These are phyloP conservation scores for Cyberlindnera mississippiensis DNA, from an alignment of 805 yeast species.

Conservation along the genomic window DNA sequence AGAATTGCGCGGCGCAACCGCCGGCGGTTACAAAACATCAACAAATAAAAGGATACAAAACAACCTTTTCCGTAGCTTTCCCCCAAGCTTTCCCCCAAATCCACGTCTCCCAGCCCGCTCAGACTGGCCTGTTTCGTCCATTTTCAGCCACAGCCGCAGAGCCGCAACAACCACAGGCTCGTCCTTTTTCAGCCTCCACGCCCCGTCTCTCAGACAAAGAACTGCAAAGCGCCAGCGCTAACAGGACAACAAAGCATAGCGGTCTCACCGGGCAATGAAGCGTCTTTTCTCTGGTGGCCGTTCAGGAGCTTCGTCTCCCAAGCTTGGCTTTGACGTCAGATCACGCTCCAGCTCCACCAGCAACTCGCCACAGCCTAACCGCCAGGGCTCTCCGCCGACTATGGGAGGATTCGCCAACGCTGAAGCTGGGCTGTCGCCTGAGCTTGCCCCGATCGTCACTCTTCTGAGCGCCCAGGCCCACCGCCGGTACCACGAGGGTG, in stretches of 20 bases:
- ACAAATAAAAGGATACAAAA: background rate
- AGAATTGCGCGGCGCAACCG: slow-evolving; percentile 12
- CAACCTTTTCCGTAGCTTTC: background rate
- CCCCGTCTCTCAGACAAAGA: too few relatives aligned
- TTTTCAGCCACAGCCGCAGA: background rate
- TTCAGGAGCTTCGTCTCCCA: slow-evolving; percentile 21
- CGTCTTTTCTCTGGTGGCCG: slow-evolving; percentile 24
- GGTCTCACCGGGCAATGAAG: slow-evolving; percentile 15
- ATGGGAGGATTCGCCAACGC: slow-evolving; percentile 8
- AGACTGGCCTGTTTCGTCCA: too few relatives aligned
- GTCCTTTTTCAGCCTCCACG: too few relatives aligned
- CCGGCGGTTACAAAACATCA: background rate
- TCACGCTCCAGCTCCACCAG: slow-evolving; percentile 20
- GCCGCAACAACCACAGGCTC: too few relatives aligned
- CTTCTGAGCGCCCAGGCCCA: slow-evolving; percentile 69
- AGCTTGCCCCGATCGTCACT: slow-evolving; percentile 64
- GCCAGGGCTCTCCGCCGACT: slow-evolving; percentile 1
- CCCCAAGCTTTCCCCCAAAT: too few relatives aligned
- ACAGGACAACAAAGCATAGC: slow-evolving; percentile 1
- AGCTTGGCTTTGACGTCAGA: slow-evolving; percentile 6
- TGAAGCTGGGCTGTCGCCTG: slow-evolving; percentile 31
- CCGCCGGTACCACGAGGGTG: slow-evolving; percentile 73
- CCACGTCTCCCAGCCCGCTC: background rate
- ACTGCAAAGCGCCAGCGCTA: background rate
- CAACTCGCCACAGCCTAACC: slow-evolving; percentile 6